Conservation (phyloP, 2,329 filamentous ascomycete genomes). For the Didymella exigua region DNA sequence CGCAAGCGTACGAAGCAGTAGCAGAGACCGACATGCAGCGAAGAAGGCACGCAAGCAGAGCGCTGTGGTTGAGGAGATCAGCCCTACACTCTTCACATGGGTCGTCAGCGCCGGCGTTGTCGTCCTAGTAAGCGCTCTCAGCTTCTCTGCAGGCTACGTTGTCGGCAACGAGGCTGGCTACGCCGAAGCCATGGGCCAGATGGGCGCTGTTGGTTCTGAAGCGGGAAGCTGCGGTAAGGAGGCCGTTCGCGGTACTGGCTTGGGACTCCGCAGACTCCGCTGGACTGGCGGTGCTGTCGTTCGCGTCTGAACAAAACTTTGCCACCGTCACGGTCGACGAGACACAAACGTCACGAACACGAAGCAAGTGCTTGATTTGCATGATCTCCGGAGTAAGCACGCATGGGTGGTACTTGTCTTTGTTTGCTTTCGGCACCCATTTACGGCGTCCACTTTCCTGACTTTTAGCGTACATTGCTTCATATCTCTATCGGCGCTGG, state of each 20-base stretch:
- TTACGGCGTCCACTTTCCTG: constrained; percentile 7
- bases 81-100: constrained; percentile 68
- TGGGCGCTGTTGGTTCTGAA: constrained; percentile 36
- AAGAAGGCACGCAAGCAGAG: constrained; percentile 52
- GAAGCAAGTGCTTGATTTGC: neutral
- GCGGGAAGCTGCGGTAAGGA: constrained; percentile 44
- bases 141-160: constrained; percentile 68
- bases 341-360: neutral
- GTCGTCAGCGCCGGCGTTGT: constrained; percentile 69
- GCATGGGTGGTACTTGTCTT: constrained; percentile 7
- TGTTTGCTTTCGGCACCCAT: neutral
- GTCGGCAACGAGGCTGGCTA: constrained; percentile 64
- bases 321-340: neutral
- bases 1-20: constrained; percentile 46
- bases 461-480: constrained; percentile 6
- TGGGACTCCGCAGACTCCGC: constrained; percentile 41
- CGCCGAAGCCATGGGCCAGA: constrained; percentile 53
- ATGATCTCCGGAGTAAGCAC: constrained; percentile 6
- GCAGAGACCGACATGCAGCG: constrained; percentile 51
- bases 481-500: neutral
- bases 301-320: constrained; percentile 6
- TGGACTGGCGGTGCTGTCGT: constrained; percentile 37
- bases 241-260: constrained; percentile 36
- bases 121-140: constrained; percentile 67
- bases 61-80: constrained; percentile 51